Evolutionary conservation across 1,139 yeast genomes (phyloP).

Genomic region (Sugiyamaella japonica): DNA sequence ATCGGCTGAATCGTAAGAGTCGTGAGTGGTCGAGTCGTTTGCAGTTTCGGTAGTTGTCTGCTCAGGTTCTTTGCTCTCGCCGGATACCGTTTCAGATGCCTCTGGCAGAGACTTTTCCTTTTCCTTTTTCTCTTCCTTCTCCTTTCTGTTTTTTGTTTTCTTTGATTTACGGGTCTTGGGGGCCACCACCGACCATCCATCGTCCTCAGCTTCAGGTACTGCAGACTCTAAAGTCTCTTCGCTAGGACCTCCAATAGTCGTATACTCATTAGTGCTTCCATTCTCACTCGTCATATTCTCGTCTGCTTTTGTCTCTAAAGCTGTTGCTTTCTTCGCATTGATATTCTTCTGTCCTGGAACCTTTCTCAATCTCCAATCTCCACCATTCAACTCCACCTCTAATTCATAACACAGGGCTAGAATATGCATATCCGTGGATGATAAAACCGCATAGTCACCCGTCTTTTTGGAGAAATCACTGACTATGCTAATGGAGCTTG

Average conservation of each 20-base stretch:
- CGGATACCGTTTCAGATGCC: constrained; percentile 7
- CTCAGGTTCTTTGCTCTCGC: constrained; percentile 14
- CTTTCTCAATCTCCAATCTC: constrained; percentile 62
- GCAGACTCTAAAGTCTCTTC: not conserved
- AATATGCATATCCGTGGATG: constrained; percentile 88
- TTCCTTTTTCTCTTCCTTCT: constrained; percentile 8
- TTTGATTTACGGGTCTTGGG: constrained; percentile 16
- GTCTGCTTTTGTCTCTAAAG: not conserved
- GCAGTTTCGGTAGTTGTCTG: constrained; percentile 23
- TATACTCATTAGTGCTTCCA: too few species aligned
- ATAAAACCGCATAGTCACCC: constrained; percentile 86
- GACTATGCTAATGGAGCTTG: constrained; percentile 62
- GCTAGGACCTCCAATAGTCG: not conserved
- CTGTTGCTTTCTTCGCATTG: constrained; percentile 20
- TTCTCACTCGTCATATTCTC: too few species aligned
- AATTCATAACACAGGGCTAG: constrained; percentile 89
- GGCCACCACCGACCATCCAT: constrained; percentile 30
- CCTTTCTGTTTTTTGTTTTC: constrained; percentile 23
- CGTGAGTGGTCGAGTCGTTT: constrained; percentile 24
- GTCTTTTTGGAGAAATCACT: constrained; percentile 77
- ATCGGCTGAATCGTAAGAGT: constrained; percentile 9
- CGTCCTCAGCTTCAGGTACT: constrained; percentile 21
- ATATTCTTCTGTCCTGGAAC: constrained; percentile 63
- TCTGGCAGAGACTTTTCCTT: not conserved
- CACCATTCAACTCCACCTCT: constrained; percentile 68